These are phyloP conservation scores for Trichomonas vaginalis DNA, from an alignment of 208 protist genomes.

Conservation along the genomic window DNA sequence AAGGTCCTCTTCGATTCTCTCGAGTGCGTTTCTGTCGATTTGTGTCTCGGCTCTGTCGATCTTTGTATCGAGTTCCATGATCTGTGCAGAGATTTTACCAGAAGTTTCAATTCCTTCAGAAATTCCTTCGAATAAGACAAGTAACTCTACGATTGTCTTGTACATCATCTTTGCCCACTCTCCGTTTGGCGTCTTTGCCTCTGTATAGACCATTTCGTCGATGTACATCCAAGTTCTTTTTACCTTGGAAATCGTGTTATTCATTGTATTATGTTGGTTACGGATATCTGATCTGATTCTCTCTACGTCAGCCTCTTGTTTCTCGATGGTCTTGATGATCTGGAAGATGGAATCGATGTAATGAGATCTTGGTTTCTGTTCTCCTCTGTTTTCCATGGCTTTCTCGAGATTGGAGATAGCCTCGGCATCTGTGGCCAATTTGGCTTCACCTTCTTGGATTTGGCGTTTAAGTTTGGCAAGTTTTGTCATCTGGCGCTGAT, in stretches of 20 bases:
- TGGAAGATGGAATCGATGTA: not conserved
- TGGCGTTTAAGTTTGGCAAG: not conserved
- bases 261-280: not conserved
- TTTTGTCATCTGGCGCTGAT: not conserved
- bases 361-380: not conserved
- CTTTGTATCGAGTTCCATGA: constrained; percentile 4
- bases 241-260: not conserved
- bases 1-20: not conserved
- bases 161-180: not conserved
- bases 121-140: not conserved
- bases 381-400: not conserved
- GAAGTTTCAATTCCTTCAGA: not conserved
- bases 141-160: not conserved
- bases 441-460: not conserved
- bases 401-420: not conserved
- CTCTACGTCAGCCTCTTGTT: not conserved
- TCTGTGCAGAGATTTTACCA: not conserved
- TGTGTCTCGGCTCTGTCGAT: not conserved
- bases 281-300: not conserved
- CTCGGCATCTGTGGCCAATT: not conserved
- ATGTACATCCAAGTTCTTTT: not conserved
- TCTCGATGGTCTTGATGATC: not conserved
- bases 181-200: not conserved
- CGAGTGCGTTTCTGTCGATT: not conserved
- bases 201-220: not conserved